Evolutionary conservation across 2,329 filamentous ascomycete genomes (phyloP), one percentile per base, ranked within the genome.

Genomic region (Aspergillus sp.): DNA sequence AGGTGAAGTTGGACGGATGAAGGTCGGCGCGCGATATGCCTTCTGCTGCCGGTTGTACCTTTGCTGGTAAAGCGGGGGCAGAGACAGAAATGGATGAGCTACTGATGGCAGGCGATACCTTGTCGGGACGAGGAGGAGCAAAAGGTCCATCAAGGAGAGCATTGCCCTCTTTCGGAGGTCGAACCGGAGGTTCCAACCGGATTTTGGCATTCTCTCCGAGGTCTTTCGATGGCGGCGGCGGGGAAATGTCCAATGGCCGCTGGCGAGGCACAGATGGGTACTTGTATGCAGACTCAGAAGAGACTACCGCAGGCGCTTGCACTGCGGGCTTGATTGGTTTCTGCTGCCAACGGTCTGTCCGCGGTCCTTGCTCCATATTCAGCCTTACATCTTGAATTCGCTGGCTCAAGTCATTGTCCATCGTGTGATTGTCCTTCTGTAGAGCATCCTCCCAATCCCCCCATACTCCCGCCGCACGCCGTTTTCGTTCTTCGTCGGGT

Each of bases 1-100:
- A 95, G 13, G 89, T 90, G 61, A 89, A 88, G 45, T 84, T 86
- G 71, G 71, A 74, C 50, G 67, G 71, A 36, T 71, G 62, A 10
- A 73, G 64, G n/a, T 68, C 62, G 47, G 64, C 45, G 45, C 52
- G 57, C 9, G 60, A 13, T 6, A 48, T 35, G 2, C 45, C 46
- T 14, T 58, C 56, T 2, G 57, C 46, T 26, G 49, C 44, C n/a
- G 49, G 19, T 41, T 48, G 53, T 30, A 63, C 53, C 49, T 71
- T 72, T 19, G 53, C 60, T 47, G 66, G 65, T 44, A 62, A 51
- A 48, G 64, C 54, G 4, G 63, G 62, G 32, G 52, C 42, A 13
- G 49, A 9, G 33, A 38, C 35, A 17, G 26, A 45, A 63, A 54
- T 11, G 59, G 60, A 26, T 51, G 38, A 11, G 50, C 38, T 26